phyloP scores from a whole-genome alignment of 1,284 basidiomycete genomes.

The Puccinia sorghi region DNA sequence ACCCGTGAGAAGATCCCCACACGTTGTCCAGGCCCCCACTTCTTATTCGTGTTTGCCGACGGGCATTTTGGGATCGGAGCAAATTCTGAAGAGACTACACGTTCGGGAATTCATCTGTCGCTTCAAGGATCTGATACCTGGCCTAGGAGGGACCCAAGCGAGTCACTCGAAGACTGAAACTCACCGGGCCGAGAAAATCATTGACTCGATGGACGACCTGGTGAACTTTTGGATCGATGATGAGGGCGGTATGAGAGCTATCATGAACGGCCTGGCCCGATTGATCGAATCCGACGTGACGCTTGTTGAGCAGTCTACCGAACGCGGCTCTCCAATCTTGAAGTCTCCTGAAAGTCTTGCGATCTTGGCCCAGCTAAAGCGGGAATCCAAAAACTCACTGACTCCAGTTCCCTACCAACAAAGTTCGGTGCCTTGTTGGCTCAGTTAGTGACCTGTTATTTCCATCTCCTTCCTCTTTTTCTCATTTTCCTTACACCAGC shows the following conservation, averaged over 20 bases:
- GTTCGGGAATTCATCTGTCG: slow-evolving; percentile 48
- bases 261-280: slow-evolving; percentile 35
- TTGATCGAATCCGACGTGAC: slow-evolving; percentile 30
- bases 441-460: slow-evolving; percentile 27
- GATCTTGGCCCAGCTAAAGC: slow-evolving; percentile 37
- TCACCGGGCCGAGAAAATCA: slow-evolving; percentile 41
- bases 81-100: slow-evolving; percentile 33
- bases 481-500: not conserved
- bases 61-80: slow-evolving; percentile 27
- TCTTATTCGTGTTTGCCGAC: slow-evolving; percentile 27
- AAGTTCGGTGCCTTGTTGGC: slow-evolving; percentile 39
- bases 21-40: slow-evolving; percentile 28
- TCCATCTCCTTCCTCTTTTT: not conserved
- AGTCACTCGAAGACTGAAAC: slow-evolving; percentile 32
- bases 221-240: slow-evolving; percentile 51
- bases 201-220: slow-evolving; percentile 49
- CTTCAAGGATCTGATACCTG: slow-evolving; percentile 44
- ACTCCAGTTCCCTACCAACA: slow-evolving; percentile 32
- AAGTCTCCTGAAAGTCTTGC: slow-evolving; percentile 24
- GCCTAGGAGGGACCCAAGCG: slow-evolving; percentile 33
- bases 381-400: slow-evolving; percentile 16
- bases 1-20: slow-evolving; percentile 31
- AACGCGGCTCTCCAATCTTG: not conserved
- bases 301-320: not conserved
- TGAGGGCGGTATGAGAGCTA: slow-evolving; percentile 47